Conservation (phyloP, 2,329 filamentous ascomycete species). For the Dothidotthia symphoricarpi region DNA sequence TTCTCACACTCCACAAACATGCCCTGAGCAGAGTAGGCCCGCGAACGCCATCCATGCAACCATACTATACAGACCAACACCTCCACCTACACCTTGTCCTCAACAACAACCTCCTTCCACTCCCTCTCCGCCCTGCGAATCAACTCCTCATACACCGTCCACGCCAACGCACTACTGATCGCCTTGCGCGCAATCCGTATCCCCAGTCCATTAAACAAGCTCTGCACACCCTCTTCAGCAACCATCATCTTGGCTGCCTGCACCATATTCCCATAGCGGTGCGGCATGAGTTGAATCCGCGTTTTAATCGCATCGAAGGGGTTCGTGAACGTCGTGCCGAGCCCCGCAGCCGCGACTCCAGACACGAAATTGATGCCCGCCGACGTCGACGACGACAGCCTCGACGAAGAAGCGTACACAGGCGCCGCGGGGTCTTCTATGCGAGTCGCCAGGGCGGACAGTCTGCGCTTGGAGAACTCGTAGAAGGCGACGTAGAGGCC, state of each 20-base stretch:
- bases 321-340: constrained; percentile 87
- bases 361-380: constrained; percentile 81
- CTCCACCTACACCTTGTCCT: constrained; percentile 21
- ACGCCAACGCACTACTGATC: constrained; percentile 88
- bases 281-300: constrained; percentile 83
- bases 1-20: not conserved
- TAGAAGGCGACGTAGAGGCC: constrained; percentile 94
- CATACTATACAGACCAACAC: constrained; percentile 3
- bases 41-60: not conserved
- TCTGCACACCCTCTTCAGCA: constrained; percentile 72
- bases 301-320: constrained; percentile 98
- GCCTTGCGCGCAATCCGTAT: constrained; percentile 89
- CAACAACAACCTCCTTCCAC: constrained; percentile 28
- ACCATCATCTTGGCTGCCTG: constrained; percentile 77
- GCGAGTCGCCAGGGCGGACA: constrained; percentile 44
- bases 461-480: constrained; percentile 71
- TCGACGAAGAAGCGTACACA: constrained; percentile 7
- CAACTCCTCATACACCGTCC: constrained; percentile 95
- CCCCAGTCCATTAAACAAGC: constrained; percentile 81
- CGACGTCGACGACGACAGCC: constrained; percentile 43
- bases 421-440: constrained; percentile 15
- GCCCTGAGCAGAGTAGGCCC: too few species aligned
- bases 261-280: constrained; percentile 76
- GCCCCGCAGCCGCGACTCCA: constrained; percentile 73
- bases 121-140: constrained; percentile 66